Base-by-base conservation (phyloP, 768 basidiomycete species). In the Suillus americanus region DNA sequence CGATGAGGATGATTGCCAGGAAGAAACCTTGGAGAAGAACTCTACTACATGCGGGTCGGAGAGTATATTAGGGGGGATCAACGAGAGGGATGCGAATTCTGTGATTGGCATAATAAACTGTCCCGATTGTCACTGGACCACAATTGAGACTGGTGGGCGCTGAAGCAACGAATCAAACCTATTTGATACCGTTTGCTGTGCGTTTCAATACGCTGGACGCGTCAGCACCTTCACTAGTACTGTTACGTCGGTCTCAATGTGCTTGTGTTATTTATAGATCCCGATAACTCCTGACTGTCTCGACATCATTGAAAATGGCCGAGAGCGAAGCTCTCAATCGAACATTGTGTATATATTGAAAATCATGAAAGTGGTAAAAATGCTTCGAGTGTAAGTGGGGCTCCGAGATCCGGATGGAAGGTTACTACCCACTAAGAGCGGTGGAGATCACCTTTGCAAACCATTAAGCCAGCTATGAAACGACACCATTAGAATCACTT, bases 401-500 rank as follows among this genome's bases (percentile, higher is more conserved):
- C 33, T 1, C 33, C 33, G 1, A 5, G 37, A 66, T 65, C 64
- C 70, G 48, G 13, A 48, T 50, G 25, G 57, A n/a, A 59, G 57
- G 48, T 33, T 75, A 83, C 18, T 75, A 83, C 18, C 68, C 71
- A 65, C 82, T 81, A 3, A 85, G 76, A 4, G 67, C 66, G 3
- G 83, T 84, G 16, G 83, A 77, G 60, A 86, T 80, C n/a, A 80
- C 81, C 66, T 83, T 82, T 20, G 86, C 45, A 88, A 74, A 3
- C 78, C 71, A 70, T 88, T 87, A 51, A 88, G 70, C 87, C 86
- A 88, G 76, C 86, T 87, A 64, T 18, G 41, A 28, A 1, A 9
- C 28, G 43, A 50, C 20, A 45, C 66, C 38, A 67, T 61, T 13
- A 20, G 0, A 20, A 33, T 14, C 3, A 4, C 37, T 23, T 43